Percentiles rank a stretch among this genome's conserved stretches.
phyloP scores from a whole-genome alignment of 495 filamentous ascomycete species.

The Letharia columbiana region DNA sequence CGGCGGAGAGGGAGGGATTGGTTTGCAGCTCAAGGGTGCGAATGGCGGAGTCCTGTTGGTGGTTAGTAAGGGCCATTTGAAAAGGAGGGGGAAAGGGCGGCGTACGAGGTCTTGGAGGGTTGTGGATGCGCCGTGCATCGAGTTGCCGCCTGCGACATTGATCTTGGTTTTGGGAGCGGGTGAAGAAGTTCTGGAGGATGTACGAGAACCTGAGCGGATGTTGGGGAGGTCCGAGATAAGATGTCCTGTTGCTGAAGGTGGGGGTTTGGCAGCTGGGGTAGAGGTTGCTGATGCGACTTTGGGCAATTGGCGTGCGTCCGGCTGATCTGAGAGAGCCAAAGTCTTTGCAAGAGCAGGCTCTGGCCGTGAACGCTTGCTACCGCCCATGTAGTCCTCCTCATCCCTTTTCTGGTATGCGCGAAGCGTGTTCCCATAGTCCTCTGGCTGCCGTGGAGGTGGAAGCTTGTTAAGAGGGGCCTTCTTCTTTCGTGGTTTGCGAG shows the following conservation, averaged over 20 bases:
- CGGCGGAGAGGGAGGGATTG: constrained; percentile 56
- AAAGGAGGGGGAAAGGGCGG: neutral
- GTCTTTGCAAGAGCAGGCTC: constrained; percentile 27
- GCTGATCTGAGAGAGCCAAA: constrained; percentile 33
- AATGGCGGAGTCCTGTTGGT: constrained; percentile 63
- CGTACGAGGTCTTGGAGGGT: constrained; percentile 61
- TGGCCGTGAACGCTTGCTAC: constrained; percentile 30
- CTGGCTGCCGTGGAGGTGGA: constrained; percentile 49
- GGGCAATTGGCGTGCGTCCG: constrained; percentile 35
- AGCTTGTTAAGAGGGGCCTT: constrained; percentile 52
- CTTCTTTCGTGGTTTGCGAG: constrained; percentile 47
- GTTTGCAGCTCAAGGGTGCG: constrained; percentile 83
- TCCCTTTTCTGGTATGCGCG: constrained; percentile 56
- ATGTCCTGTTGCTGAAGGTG: constrained; percentile 62
- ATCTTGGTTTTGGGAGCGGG: constrained; percentile 49
- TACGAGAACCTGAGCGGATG: constrained; percentile 47
- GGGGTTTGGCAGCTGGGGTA: constrained; percentile 40
- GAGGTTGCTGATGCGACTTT: constrained; percentile 26
- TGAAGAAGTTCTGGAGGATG: constrained; percentile 45
- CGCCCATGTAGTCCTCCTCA: constrained; percentile 55
- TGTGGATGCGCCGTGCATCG: constrained; percentile 69
- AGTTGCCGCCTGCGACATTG: constrained; percentile 58
- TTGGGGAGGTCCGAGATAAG: constrained; percentile 72
- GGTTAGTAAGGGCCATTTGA: neutral
- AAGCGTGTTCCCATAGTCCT: constrained; percentile 46